phyloP scores from a whole-genome alignment of 2,329 filamentous ascomycete genomes.

The Aspergillus sp. region DNA sequence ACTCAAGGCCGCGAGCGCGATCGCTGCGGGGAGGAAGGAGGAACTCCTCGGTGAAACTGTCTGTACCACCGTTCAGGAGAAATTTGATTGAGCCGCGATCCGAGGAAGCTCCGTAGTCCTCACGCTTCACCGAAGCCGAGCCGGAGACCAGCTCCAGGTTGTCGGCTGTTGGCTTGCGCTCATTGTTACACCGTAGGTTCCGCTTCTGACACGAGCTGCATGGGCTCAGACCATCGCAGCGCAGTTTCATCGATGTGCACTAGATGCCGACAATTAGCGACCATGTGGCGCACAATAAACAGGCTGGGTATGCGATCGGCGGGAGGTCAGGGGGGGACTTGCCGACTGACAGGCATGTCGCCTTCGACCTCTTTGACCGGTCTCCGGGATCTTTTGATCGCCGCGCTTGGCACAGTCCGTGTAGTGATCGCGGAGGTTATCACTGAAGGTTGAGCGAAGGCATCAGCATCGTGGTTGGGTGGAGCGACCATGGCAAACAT shows the following conservation, averaged over 20 bases:
- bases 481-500: not conserved
- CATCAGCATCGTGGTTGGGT: not conserved
- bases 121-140: conserved; percentile 27
- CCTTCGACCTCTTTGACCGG: conserved; percentile 48
- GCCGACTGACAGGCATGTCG: conserved; percentile 53
- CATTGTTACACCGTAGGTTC: conserved; percentile 44
- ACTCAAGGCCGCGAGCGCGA: conserved; percentile 39
- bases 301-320: not conserved
- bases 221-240: conserved; percentile 48
- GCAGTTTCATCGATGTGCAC: conserved; percentile 52
- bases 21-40: conserved; percentile 46
- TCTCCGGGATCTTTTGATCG: conserved; percentile 48
- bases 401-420: conserved; percentile 45
- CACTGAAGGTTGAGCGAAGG: conserved; percentile 30
- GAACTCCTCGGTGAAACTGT: conserved; percentile 50
- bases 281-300: not conserved
- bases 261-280: conserved; percentile 20
- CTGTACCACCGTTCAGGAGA: conserved; percentile 48
- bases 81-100: conserved; percentile 52
- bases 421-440: conserved; percentile 52
- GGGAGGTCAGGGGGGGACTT: conserved; percentile 18
- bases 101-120: conserved; percentile 35
- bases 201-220: conserved; percentile 49
- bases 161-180: conserved; percentile 25
- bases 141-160: conserved; percentile 22